phyloP scores from a whole-genome alignment of 805 yeast genomes.

The Candida ulmi region DNA sequence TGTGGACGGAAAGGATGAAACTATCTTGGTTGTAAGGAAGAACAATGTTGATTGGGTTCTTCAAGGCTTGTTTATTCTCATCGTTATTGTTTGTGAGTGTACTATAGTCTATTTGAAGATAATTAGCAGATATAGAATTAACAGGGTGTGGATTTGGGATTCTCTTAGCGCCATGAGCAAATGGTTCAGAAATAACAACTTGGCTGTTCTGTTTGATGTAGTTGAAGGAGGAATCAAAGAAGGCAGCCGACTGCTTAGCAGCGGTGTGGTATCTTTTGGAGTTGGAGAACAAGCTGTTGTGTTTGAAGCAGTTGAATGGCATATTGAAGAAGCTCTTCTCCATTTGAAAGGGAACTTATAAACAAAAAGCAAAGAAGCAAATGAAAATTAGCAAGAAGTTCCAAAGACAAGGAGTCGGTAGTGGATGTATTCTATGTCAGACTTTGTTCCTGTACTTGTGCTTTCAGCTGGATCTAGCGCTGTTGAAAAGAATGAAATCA shows the following conservation, averaged over 20 bases:
- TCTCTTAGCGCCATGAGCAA: conserved; percentile 15
- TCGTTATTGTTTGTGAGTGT: conserved; percentile 1
- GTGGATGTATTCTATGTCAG: too few species aligned
- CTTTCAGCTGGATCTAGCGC: too few species aligned
- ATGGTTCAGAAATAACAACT: conserved; percentile 18
- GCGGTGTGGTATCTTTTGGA: conserved; percentile 31
- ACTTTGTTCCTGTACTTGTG: too few species aligned
- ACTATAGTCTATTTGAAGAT: conserved; percentile 22
- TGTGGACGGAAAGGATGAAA: conserved; percentile 11
- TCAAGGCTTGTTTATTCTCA: conserved; percentile 1
- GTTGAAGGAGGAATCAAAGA: conserved; percentile 37
- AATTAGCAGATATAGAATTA: conserved; percentile 28
- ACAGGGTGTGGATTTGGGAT: conserved; percentile 31
- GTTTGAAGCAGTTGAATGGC: conserved; percentile 37
- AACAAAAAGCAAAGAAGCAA: neutral
- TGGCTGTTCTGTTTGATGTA: conserved; percentile 32
- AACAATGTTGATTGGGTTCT: conserved; percentile 16
- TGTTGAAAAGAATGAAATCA: too few species aligned
- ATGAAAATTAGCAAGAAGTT: neutral
- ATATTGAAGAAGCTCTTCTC: conserved; percentile 14
- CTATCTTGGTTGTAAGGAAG: conserved; percentile 15
- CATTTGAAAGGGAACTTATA: neutral
- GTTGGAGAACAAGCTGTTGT: conserved; percentile 27
- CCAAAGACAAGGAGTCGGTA: too few species aligned
- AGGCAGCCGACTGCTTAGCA: conserved; percentile 28